Evolutionary conservation across 2,329 filamentous ascomycete species (phyloP).

Genomic region (Botrytis deweyae): DNA sequence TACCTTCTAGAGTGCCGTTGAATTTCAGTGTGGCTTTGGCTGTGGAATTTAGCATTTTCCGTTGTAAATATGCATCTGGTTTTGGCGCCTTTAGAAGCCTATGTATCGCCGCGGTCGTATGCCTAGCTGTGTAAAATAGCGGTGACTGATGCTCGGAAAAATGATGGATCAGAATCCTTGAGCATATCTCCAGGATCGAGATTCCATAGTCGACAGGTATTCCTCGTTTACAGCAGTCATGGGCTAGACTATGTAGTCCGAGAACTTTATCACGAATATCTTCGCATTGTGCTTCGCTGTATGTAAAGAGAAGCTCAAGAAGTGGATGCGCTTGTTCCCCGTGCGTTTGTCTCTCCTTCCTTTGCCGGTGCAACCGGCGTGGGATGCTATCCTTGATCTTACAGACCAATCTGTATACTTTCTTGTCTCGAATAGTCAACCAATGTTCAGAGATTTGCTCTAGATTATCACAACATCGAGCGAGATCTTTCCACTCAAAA

Average conservation of each 20-base stretch:
- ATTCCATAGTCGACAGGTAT: not conserved
- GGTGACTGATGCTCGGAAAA: not conserved
- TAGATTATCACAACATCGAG: not conserved
- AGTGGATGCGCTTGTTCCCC: not conserved
- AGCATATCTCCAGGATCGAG: not conserved
- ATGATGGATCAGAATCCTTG: not conserved
- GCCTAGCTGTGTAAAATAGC: not conserved
- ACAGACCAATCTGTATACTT: not conserved
- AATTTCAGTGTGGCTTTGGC: not conserved
- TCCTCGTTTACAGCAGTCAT: not conserved
- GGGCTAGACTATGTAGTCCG: not conserved
- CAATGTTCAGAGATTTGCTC: not conserved
- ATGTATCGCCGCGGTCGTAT: not conserved
- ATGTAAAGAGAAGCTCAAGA: not conserved
- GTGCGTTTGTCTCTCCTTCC: not conserved
- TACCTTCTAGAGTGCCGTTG: not conserved
- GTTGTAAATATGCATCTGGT: not conserved
- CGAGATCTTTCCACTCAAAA: not conserved
- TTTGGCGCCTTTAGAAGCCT: not conserved
- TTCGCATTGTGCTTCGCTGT: not conserved
- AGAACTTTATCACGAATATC: not conserved
- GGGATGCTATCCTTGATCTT: not conserved
- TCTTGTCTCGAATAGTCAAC: not conserved
- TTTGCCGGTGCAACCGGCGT: not conserved
- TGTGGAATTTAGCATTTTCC: not conserved